phyloP scores from a whole-genome alignment of 768 basidiomycete genomes.

The Tylopilus subfusipes region DNA sequence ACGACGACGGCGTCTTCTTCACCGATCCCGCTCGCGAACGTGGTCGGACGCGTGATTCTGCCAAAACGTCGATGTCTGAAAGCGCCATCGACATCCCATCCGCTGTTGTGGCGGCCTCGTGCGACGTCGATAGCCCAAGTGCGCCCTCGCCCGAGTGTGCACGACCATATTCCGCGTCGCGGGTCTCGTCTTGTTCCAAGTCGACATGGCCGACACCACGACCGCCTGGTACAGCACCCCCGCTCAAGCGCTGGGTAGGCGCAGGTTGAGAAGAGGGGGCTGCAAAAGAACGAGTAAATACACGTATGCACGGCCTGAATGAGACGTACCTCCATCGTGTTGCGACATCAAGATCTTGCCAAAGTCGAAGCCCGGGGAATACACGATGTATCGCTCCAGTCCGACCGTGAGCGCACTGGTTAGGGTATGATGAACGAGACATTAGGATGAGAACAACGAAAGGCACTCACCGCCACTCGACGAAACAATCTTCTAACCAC shows the following conservation, averaged over 20 bases:
- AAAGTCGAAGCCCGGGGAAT: constrained; percentile 68
- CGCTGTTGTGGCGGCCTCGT: not conserved
- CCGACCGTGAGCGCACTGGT: constrained; percentile 58
- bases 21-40: constrained; percentile 7
- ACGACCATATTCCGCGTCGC: constrained; percentile 15
- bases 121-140: not conserved
- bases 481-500: constrained; percentile 90
- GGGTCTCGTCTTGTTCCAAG: constrained; percentile 21
- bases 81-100: not conserved
- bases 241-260: constrained; percentile 1
- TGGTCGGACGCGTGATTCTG: not conserved
- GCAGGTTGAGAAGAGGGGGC: constrained; percentile 7
- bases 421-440: constrained; percentile 6
- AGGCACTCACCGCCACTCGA: constrained; percentile 56
- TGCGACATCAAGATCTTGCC: constrained; percentile 35
- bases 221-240: constrained; percentile 31
- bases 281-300: not conserved
- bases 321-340: constrained; percentile 14
- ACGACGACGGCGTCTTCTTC: constrained; percentile 10
- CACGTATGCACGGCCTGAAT: not conserved
- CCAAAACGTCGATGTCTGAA: not conserved
- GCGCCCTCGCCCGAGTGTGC: not conserved
- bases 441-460: not conserved
- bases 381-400: constrained; percentile 63
- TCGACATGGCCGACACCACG: constrained; percentile 25